phyloP scores from a whole-genome alignment of 257 asterid species.

The Fraxinus americana region DNA sequence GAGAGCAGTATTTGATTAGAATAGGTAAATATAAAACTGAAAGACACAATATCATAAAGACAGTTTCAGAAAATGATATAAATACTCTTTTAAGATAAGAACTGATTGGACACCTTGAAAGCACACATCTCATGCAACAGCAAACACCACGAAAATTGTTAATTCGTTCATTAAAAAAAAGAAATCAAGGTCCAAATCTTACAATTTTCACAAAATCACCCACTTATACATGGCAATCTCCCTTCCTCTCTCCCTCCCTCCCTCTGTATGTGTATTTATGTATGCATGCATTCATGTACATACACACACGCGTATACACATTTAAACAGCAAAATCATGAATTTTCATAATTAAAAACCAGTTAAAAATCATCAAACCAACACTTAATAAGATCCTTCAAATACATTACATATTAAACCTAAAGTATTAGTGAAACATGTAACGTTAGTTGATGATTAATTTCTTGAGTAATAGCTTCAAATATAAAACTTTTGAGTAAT shows the following conservation, averaged over 20 bases:
- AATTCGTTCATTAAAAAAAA: background rate
- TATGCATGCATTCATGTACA: background rate
- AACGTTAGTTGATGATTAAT: conserved; percentile 13
- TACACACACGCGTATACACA: background rate
- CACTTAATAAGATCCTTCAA: background rate
- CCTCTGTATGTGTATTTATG: background rate
- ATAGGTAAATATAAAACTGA: background rate
- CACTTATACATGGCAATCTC: conserved; percentile 5
- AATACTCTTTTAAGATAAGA: conserved; percentile 2
- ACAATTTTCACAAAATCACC: conserved; percentile 17
- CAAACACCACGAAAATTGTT: background rate
- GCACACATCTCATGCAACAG: conserved; percentile 12
- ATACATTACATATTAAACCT: background rate
- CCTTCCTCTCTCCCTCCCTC: conserved; percentile 15
- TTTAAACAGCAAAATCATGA: background rate
- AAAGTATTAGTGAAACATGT: background rate
- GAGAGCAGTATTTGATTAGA: background rate
- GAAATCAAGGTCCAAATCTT: background rate
- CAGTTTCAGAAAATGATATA: conserved; percentile 11
- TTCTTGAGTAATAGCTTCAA: background rate
- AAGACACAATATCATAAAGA: conserved; percentile 15
- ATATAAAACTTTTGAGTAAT: background rate
- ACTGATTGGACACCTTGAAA: conserved; percentile 28
- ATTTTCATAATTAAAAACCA: background rate
- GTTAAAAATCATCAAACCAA: conserved; percentile 5